Evolutionary conservation across 208 protist species (phyloP).

Genomic region (Trypanosoma brucei): DNA sequence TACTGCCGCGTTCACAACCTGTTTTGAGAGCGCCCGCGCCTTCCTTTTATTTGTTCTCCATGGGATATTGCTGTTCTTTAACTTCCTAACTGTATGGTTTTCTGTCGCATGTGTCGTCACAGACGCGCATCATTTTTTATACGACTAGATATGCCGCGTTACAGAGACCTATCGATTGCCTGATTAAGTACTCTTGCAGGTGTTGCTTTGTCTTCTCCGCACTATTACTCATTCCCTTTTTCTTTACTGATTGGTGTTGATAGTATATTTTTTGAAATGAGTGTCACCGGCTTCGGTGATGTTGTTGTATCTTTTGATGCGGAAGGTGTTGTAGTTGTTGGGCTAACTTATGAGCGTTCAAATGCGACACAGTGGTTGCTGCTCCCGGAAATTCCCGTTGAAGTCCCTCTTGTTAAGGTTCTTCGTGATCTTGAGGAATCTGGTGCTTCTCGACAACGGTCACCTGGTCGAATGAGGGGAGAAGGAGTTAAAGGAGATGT

Average conservation of each 20-base stretch:
- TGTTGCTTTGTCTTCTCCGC: background rate
- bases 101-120: no score
- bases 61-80: no score
- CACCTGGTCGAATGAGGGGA: background rate
- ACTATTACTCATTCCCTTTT: background rate
- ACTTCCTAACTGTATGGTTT: no score
- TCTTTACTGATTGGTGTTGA: background rate
- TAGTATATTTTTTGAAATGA: background rate
- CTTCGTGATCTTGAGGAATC: constrained; percentile 30
- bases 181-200: background rate
- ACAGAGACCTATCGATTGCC: background rate
- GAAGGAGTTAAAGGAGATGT: background rate
- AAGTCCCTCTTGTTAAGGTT: constrained; percentile 37
- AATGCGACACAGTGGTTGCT: constrained; percentile 52
- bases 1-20: constrained; percentile 47
- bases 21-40: background rate
- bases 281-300: constrained; percentile 18
- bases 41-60: no score
- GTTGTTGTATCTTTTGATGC: constrained; percentile 53
- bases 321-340: constrained; percentile 36
- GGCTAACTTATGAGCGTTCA: constrained; percentile 28
- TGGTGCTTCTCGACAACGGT: background rate
- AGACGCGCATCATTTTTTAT: no score
- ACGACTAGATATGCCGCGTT: no score
- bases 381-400: constrained; percentile 56